Evolutionary conservation across 768 basidiomycete species (phyloP).

Genomic region (Auriscalpium vulgare): DNA sequence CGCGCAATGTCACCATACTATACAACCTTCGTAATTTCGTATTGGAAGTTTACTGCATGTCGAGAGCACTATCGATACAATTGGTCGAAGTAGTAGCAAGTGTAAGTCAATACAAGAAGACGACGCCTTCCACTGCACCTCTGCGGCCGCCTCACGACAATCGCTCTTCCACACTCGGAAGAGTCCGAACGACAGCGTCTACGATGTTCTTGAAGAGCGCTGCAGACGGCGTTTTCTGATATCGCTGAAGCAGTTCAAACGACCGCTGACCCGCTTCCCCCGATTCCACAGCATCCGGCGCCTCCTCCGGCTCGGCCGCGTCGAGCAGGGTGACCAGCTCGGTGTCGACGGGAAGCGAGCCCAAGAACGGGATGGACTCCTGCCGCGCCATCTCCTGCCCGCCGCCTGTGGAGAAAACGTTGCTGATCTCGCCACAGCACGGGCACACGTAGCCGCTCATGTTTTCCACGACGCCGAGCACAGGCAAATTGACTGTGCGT

Average conservation of each 20-base stretch:
- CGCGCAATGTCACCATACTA: too few relatives aligned
- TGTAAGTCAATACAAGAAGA: not conserved
- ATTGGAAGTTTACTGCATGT: too few relatives aligned
- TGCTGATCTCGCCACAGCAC: slow-evolving; percentile 91
- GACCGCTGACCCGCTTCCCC: slow-evolving; percentile 19
- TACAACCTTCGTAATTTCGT: too few relatives aligned
- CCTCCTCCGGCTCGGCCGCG: slow-evolving; percentile 35
- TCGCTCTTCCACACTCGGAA: slow-evolving; percentile 11
- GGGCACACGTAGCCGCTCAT: slow-evolving; percentile 99
- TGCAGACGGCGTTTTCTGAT: slow-evolving; percentile 60
- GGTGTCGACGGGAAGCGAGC: slow-evolving; percentile 87
- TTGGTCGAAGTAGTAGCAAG: too few relatives aligned
- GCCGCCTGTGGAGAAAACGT: slow-evolving; percentile 91
- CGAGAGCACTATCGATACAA: too few relatives aligned
- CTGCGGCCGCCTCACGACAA: not conserved
- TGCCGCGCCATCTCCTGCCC: slow-evolving; percentile 80
- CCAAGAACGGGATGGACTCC: slow-evolving; percentile 72
- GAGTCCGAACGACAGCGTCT: slow-evolving; percentile 28
- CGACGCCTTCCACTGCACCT: not conserved
- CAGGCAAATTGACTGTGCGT: slow-evolving; percentile 74
- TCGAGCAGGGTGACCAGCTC: slow-evolving; percentile 85
- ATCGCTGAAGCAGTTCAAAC: slow-evolving; percentile 52
- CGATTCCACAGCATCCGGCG: not conserved
- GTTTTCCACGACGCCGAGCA: slow-evolving; percentile 92
- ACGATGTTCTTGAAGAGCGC: slow-evolving; percentile 60